A percentile compares a stretch with the other conserved stretches of the same genome.
These are phyloP conservation scores for Sclerotinia trifoliorum DNA, from an alignment of 2,329 filamentous ascomycete species.

Conservation along the genomic window DNA sequence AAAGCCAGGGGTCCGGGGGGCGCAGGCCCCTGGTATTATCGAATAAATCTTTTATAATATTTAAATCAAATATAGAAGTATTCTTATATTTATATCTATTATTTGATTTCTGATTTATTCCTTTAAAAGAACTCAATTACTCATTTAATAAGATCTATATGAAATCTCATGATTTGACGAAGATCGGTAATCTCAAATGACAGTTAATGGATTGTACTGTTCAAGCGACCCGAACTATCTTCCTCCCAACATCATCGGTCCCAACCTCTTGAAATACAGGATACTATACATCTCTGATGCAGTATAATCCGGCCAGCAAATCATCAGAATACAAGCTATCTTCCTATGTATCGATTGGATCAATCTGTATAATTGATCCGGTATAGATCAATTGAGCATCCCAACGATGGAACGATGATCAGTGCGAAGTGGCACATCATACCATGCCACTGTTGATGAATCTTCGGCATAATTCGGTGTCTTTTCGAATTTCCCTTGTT, in stretches of 20 bases:
- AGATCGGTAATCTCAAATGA: too few relatives aligned
- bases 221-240: not conserved
- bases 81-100: too few relatives aligned
- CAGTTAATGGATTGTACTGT: too few relatives aligned
- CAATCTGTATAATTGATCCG: not conserved
- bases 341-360: not conserved
- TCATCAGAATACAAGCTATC: not conserved
- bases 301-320: constrained; percentile 15
- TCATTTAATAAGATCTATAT: too few relatives aligned
- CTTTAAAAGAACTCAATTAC: too few relatives aligned
- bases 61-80: too few relatives aligned
- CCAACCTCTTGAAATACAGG: not conserved
- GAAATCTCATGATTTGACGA: too few relatives aligned
- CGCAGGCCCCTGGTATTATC: too few relatives aligned
- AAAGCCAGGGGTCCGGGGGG: too few relatives aligned
- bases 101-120: too few relatives aligned
- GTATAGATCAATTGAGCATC: not conserved
- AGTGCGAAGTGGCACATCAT: not conserved
- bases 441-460: constrained; percentile 13
- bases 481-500: not conserved
- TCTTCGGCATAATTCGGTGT: constrained; percentile 3
- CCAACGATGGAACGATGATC: not conserved
- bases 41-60: too few relatives aligned
- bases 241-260: not conserved
- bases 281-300: not conserved